phyloP scores from a whole-genome alignment of 345 rosid genomes.

The Salix dunnii region DNA sequence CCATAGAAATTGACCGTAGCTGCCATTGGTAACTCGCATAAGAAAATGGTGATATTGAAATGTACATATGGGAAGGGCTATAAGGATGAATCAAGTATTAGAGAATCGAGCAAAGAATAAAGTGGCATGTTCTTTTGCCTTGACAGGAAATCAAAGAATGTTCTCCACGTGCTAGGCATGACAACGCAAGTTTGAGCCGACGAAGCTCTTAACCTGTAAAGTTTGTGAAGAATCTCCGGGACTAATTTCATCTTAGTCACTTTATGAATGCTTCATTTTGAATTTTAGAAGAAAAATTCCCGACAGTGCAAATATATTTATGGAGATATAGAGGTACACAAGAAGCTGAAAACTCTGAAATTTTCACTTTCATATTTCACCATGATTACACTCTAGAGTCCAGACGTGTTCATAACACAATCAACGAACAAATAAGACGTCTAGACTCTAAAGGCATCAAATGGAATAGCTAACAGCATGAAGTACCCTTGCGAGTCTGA shows the following conservation, averaged over 20 bases:
- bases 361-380: background rate
- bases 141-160: constrained; percentile 28
- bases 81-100: background rate
- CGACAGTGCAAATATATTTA: too few relatives aligned
- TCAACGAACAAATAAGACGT: background rate
- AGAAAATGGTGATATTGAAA: constrained; percentile 5
- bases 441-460: background rate
- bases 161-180: background rate
- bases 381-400: background rate
- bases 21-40: constrained; percentile 19
- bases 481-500: background rate
- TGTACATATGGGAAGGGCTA: background rate
- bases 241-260: background rate
- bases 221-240: background rate
- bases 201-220: background rate
- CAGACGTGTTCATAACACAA: background rate
- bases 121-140: constrained; percentile 14
- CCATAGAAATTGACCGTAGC: constrained; percentile 26
- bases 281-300: background rate
- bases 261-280: background rate
- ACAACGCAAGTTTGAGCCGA: background rate
- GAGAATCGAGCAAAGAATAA: constrained; percentile 33
- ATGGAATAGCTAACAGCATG: background rate
- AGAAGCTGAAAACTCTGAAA: background rate
- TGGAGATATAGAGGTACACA: background rate